Base-by-base conservation (phyloP, 768 basidiomycete genomes). In the Agaricus blazei region DNA sequence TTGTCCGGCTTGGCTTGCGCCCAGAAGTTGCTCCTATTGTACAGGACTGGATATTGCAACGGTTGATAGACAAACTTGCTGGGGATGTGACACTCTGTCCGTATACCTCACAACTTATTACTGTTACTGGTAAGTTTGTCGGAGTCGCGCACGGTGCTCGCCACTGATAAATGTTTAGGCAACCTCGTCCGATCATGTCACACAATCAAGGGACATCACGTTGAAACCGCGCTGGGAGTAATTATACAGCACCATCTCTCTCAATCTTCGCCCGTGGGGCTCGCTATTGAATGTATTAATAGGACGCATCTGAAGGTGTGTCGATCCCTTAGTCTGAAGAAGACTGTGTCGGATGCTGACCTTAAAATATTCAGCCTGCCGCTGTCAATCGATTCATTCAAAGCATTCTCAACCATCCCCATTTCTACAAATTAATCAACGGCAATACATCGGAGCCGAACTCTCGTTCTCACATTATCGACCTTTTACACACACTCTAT, bases 321-420 rank as follows among this genome's bases (percentile, higher is more conserved):
- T 61, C 24, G 31, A 31, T 19, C 14, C 41, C 43, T 24, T 12
- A 29, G 15, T 27, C 23, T 6, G n/a, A 1, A 9, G 52, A 31
- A 23, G 5, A n/a, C 49, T 52, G 37, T 46, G 43, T 48, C 43
- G 51, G n/a, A 59, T 31, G n/a, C 19, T 41, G 19, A 50, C 24
- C 54, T 75, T 4, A 40, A 6, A 52, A n/a, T 3, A n/a, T 19
- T 12, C 5, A 80, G 90, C 90, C 90, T 1, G 74, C 80, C 11
- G 70, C 81, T n/a, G 79, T 88, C 48, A 93, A 93, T 63, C 82
- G 86, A 40, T 76, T 83, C 45, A 66, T 96, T 1, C 93, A 95
- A 72, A 81, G 77, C 23, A 75, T 93, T 55, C 67, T 94, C 23
- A 87, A 90, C 59, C 84, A 89, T 59, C 71, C 79, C 3, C 73